Conservation (phyloP, 75 land plant species). For the Azolla pinnata region DNA sequence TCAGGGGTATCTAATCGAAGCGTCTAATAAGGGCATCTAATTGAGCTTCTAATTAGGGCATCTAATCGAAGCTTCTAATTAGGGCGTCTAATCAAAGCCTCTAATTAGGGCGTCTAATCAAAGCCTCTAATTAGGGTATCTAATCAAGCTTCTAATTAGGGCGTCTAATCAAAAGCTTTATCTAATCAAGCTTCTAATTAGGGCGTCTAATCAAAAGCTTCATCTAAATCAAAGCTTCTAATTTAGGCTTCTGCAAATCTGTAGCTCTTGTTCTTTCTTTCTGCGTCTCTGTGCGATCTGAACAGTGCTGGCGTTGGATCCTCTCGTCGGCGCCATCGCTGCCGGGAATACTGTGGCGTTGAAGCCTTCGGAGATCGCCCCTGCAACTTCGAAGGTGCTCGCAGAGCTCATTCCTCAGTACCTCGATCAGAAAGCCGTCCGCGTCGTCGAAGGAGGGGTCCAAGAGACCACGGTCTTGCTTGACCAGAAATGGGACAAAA, state of each 20-base stretch:
- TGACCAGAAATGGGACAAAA: constrained; percentile 74
- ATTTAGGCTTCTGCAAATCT: not conserved
- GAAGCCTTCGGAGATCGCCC: constrained; percentile 69
- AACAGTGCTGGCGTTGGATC: constrained; percentile 48
- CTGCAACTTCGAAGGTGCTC: constrained; percentile 49
- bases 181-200: no score
- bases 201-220: no score
- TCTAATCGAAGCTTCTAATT: no score
- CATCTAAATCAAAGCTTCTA: no score
- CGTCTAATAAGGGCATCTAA: no score
- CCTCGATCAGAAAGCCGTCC: constrained; percentile 46
- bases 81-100: no score
- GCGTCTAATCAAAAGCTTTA: no score
- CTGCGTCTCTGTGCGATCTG: not conserved
- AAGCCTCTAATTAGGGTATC: no score
- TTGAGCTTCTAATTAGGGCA: no score
- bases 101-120: no score
- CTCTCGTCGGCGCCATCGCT: constrained; percentile 72
- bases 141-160: no score
- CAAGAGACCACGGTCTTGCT: constrained; percentile 38
- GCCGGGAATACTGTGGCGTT: constrained; percentile 65
- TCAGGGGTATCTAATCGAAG: no score
- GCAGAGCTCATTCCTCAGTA: constrained; percentile 36
- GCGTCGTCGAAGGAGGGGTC: constrained; percentile 55
- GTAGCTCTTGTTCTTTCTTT: not conserved